Evolutionary conservation across 306 rosid species (phyloP), one percentile per base, ranked within the genome.

Genomic region (Acacia confusa): DNA sequence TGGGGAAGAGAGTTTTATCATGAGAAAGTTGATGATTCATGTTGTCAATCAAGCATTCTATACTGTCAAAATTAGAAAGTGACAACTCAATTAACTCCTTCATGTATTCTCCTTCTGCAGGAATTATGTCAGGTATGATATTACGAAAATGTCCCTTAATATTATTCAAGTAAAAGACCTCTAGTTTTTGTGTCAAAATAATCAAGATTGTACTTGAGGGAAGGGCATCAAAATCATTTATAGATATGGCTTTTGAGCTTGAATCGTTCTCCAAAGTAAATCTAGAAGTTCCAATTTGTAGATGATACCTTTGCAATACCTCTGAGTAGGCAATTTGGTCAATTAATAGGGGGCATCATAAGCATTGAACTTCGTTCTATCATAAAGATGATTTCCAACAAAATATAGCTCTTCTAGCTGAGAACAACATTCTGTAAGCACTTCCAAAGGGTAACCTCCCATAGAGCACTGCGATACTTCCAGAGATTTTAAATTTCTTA

Each of bases 371-470:
- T 7, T 14, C 15, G 2, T 7, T 16, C 8, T 0, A 36, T 19
- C 6, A 15, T 11, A 2, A 66, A 16, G 25, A 67, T 9, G 0
- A 38, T 22, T 55, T 13, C 17, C 4, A 3, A 32, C 5, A 14
- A 75, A 55, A 75, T 75, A 75, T 10, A 75, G 52, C 52, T 55
- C 79, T 58, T 75, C 70, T 0, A 57, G 70, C 13, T 55, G 53
- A 8, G 58, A 16, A 60, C 71, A 16, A 60, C 71, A 76, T 9
- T 13, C 25, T 15, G 57, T 27, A 7, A 76, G 17, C 17, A 76
- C 71, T n/a, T 76, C 45, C 4, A 40, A 60, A 76, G 79, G 70
- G 22, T 60, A 14, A 10, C 41, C 11, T 25, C 27, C 6, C 8
- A 58, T 22, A 0, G 1, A 24, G 27, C 79, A 10, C 3, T 25